Base-by-base conservation (phyloP, 768 basidiomycete species). In the Rubroboletus satanas region DNA sequence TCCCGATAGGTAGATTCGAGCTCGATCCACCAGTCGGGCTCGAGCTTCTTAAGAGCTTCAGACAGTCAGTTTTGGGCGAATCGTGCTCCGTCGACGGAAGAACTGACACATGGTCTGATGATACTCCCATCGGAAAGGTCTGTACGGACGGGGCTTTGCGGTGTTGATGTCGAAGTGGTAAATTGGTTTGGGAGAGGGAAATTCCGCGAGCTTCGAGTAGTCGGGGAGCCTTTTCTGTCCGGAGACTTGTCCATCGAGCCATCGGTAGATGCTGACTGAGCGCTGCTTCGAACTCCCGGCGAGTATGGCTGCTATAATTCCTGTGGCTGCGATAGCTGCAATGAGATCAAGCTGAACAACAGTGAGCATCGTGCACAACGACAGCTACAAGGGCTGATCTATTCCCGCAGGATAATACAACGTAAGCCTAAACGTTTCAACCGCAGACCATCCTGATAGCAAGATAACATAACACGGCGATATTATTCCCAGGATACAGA, bases 11-110 rank as follows among this genome's bases (percentile, higher is more conserved):
- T 78, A 6, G 77, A 78, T 57, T 82, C 80, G 15, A 83, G 72
- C 53, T 83, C 81, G n/a, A 83, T 66, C 79, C 79, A 82, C 66
- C 75, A 81, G 57, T 82, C 79, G 5, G 77, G 75, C 46, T 82
- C 80, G 58, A 82, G 69, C 42, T 67, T 72, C 66, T 74, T 74
- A 26, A 82, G 59, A 31, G 79, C 81, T 71, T 46, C 44, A 46
- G 12, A 23, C 9, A 3, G 2, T 60, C 31, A 52, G 49, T 35
- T 11, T 49, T 4, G 12, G 9, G 15, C 14, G 39, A 12, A 0
- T 26, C 12, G 10, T 37, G 29, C 14, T n/a, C 12, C 21, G 26
- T 23, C 11, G 21, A 44, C n/a, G 14, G 9, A n/a, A 39, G 8
- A 9, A 52, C 74, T 35, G 62, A 80, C 80, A 73, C 81, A 81